Conservation (phyloP, 2,329 filamentous ascomycete genomes). For the Fusarium globosum region DNA sequence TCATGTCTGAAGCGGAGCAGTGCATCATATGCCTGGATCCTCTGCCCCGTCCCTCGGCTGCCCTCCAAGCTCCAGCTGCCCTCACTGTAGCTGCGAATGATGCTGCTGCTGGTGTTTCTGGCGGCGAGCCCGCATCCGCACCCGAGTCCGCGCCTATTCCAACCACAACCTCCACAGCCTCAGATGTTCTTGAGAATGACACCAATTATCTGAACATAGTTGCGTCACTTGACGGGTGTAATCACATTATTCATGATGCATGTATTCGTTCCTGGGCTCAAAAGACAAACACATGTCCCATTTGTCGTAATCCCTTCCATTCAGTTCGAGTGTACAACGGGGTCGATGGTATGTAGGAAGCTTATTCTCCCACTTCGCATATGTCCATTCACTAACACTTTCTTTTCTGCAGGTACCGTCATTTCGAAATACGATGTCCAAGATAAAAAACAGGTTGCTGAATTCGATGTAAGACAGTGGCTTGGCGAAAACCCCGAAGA, state of each 20-base stretch:
- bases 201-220: constrained; percentile 58
- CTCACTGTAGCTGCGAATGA: constrained; percentile 37
- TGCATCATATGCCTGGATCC: constrained; percentile 77
- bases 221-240: constrained; percentile 77
- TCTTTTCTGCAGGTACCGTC: constrained; percentile 59
- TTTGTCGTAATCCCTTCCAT: constrained; percentile 94
- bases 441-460: constrained; percentile 89
- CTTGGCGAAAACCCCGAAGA: constrained; percentile 78
- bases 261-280: constrained; percentile 96
- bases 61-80: constrained; percentile 26
- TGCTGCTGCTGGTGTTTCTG: constrained; percentile 35
- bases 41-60: constrained; percentile 55
- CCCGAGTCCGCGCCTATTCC: constrained; percentile 29
- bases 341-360: constrained; percentile 75
- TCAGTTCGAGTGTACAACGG: constrained; percentile 84
- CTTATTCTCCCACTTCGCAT: constrained; percentile 26
- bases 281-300: constrained; percentile 96
- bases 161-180: constrained; percentile 40
- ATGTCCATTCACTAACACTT: constrained; percentile 34
- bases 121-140: constrained; percentile 35
- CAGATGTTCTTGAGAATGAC: constrained; percentile 45
- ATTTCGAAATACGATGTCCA: constrained; percentile 73
- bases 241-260: constrained; percentile 91
- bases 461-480: constrained; percentile 83
- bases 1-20: constrained; percentile 69